A percentile compares a stretch with the other conserved stretches of the same genome.
These are phyloP conservation scores for Bromus sterilis DNA, from an alignment of 176 grass and related monocot species.

Conservation along the genomic window DNA sequence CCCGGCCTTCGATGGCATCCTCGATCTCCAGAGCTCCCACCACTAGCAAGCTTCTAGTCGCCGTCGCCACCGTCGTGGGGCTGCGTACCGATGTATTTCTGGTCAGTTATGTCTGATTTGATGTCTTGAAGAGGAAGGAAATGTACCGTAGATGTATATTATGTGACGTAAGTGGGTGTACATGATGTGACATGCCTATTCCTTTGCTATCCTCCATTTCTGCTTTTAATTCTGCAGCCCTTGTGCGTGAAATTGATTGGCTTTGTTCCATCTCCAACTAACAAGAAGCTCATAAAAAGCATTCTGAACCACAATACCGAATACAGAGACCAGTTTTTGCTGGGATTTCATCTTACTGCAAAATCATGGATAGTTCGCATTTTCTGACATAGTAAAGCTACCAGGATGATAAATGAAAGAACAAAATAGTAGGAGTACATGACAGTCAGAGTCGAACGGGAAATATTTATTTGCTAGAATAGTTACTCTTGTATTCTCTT, in stretches of 20 bases:
- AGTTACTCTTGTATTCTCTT: conserved; percentile 6
- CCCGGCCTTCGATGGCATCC: too few species aligned
- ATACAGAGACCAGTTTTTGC: not conserved
- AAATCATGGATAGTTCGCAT: not conserved
- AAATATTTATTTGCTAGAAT: not conserved
- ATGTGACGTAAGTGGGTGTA: too few species aligned
- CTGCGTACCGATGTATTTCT: too few species aligned
- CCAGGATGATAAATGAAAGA: not conserved
- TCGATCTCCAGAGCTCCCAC: too few species aligned
- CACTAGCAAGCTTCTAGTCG: too few species aligned
- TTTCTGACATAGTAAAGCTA: not conserved
- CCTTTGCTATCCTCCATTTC: too few species aligned
- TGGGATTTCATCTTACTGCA: not conserved
- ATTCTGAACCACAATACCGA: not conserved
- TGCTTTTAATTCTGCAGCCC: too few species aligned
- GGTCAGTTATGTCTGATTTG: too few species aligned
- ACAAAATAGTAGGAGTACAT: not conserved
- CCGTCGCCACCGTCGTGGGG: too few species aligned
- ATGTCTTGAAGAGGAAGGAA: too few species aligned
- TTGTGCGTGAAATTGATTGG: not conserved
- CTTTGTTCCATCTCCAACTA: not conserved
- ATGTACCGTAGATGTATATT: too few species aligned
- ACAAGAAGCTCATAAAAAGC: not conserved
- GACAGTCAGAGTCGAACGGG: not conserved
- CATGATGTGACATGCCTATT: too few species aligned